These are phyloP conservation scores for Fusarium mexicanum DNA, from an alignment of 2,329 filamentous ascomycete species.

Conservation along the genomic window DNA sequence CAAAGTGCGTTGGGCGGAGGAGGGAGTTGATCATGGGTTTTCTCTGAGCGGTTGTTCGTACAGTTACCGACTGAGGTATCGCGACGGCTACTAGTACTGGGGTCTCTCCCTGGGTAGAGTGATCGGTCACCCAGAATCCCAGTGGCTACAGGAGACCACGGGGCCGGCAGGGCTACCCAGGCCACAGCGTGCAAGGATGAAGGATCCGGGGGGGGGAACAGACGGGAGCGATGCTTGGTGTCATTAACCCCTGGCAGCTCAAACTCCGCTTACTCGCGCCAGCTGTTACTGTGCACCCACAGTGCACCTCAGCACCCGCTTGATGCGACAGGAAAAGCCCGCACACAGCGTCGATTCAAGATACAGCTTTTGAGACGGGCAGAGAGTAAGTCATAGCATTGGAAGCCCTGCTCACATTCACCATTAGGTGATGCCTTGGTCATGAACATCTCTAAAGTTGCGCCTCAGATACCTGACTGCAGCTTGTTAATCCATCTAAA, in stretches of 20 bases:
- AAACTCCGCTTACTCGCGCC: constrained; percentile 39
- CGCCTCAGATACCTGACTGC: background rate
- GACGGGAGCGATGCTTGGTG: constrained; percentile 42
- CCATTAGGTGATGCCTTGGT: background rate
- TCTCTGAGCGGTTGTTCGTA: constrained; percentile 36
- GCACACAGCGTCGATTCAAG: constrained; percentile 22
- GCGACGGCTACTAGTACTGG: constrained; percentile 15
- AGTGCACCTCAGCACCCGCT: constrained; percentile 24
- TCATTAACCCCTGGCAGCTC: constrained; percentile 33
- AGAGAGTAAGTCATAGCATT: constrained; percentile 14
- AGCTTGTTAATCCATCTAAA: background rate
- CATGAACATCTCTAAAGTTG: background rate
- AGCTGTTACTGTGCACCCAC: constrained; percentile 35
- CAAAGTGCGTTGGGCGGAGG: constrained; percentile 33
- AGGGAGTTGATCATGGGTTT: constrained; percentile 41
- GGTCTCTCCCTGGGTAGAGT: constrained; percentile 26
- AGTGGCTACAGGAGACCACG: constrained; percentile 32
- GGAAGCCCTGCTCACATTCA: background rate
- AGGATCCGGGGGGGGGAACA: constrained; percentile 24
- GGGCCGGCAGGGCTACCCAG: constrained; percentile 27
- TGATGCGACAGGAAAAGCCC: constrained; percentile 30
- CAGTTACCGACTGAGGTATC: constrained; percentile 4
- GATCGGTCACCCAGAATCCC: constrained; percentile 30
- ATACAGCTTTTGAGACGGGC: constrained; percentile 19
- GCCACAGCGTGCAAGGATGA: constrained; percentile 32